Percentiles rank a stretch among this genome's conserved stretches.
Conservation (phyloP, 495 filamentous ascomycete species). For the Aspergillus bertholletiae region DNA sequence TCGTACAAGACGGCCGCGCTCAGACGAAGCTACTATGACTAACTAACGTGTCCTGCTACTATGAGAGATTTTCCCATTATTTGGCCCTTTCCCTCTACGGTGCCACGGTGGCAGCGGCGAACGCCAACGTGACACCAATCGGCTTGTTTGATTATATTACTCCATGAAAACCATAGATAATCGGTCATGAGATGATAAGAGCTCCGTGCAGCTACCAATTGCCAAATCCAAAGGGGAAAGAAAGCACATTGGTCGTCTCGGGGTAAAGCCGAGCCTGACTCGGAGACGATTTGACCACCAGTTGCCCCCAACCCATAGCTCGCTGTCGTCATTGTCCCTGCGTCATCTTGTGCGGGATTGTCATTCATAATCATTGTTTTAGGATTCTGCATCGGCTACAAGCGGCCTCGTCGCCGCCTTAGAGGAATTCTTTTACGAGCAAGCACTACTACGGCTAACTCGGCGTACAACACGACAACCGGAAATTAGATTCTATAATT, state of each 20-base stretch:
- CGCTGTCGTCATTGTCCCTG: background rate
- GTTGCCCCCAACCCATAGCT: background rate
- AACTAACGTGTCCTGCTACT: background rate
- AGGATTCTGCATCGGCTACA: background rate
- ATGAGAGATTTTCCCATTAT: conserved; percentile 2
- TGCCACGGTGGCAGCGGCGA: conserved; percentile 1
- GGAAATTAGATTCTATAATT: too few relatives aligned
- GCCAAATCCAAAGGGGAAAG: background rate
- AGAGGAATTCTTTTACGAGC: background rate
- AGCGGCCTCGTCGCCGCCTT: background rate
- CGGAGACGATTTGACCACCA: background rate
- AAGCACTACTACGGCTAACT: too few relatives aligned
- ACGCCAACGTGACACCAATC: background rate
- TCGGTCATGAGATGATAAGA: background rate
- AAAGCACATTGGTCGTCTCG: background rate
- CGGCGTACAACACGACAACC: too few relatives aligned
- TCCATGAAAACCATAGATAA: background rate
- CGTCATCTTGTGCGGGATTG: background rate
- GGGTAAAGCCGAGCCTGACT: background rate
- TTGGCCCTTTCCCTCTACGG: background rate
- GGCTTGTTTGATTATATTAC: background rate
- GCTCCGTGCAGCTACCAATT: background rate
- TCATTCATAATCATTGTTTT: background rate
- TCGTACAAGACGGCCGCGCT: background rate
- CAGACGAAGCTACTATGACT: background rate